A percentile compares a stretch with the other conserved stretches of the same genome.
These are phyloP conservation scores for Telfairia occidentalis DNA, from an alignment of 331 rosid species.

Conservation along the genomic window DNA sequence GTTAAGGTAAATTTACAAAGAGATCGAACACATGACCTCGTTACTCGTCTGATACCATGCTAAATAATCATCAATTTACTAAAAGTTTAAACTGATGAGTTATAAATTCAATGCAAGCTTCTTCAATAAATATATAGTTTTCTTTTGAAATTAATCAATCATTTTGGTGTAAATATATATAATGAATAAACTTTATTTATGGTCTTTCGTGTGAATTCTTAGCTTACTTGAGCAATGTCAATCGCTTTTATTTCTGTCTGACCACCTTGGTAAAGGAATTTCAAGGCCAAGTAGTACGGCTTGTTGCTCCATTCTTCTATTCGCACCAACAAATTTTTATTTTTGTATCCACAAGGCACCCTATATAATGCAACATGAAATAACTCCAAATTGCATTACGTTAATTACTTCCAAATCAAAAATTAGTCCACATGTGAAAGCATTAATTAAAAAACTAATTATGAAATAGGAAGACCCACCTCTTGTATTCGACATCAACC, in stretches of 20 bases:
- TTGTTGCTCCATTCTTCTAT: slow-evolving; percentile 79
- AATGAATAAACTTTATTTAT: background rate
- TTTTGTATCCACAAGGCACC: slow-evolving; percentile 55
- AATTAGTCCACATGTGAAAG: too few relatives aligned
- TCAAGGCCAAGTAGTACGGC: slow-evolving; percentile 45
- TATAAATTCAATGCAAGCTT: too few relatives aligned
- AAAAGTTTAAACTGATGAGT: too few relatives aligned
- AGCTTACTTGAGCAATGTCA: slow-evolving; percentile 68
- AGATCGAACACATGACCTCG: too few relatives aligned
- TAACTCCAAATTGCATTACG: slow-evolving; percentile 10
- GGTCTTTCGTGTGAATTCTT: background rate
- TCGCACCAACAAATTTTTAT: slow-evolving; percentile 43
- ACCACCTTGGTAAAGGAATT: slow-evolving; percentile 74
- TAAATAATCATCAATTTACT: too few relatives aligned
- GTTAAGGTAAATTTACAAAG: too few relatives aligned
- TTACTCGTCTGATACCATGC: too few relatives aligned
- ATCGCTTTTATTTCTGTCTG: slow-evolving; percentile 70
- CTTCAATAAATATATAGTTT: too few relatives aligned
- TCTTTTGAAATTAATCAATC: too few relatives aligned
- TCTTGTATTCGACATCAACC: slow-evolving; percentile 58
- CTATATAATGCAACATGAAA: slow-evolving; percentile 21
- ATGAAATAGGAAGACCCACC: slow-evolving; percentile 20
- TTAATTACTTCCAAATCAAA: too few relatives aligned
- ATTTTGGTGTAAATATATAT: too few relatives aligned
- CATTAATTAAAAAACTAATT: too few relatives aligned